phyloP scores from a whole-genome alignment of 2,329 filamentous ascomycete genomes.

The Tolypocladium cylindrosporum region DNA sequence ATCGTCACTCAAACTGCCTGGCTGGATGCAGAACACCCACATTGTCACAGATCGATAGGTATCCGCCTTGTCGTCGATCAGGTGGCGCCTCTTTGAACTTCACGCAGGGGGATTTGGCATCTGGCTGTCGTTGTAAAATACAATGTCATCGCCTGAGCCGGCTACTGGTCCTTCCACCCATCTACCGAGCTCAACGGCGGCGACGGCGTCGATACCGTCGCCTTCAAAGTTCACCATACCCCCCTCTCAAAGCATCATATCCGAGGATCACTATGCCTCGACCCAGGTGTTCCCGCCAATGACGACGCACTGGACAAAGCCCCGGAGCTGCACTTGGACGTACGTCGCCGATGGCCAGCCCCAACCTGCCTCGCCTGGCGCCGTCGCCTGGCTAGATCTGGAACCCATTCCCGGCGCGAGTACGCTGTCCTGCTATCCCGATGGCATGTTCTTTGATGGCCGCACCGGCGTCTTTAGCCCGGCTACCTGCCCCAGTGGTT shows the following conservation, averaged over 20 bases:
- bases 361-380: slow-evolving; percentile 13
- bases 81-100: background rate
- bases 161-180: background rate
- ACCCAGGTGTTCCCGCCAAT: slow-evolving; percentile 21
- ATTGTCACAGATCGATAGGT: background rate
- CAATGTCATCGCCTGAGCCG: slow-evolving; percentile 5
- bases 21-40: background rate
- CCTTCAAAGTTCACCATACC: slow-evolving; percentile 6
- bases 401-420: slow-evolving; percentile 23
- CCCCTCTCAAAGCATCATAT: background rate
- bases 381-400: slow-evolving; percentile 26
- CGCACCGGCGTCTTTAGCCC: slow-evolving; percentile 29
- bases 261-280: slow-evolving; percentile 7
- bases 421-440: slow-evolving; percentile 29
- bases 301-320: slow-evolving; percentile 26
- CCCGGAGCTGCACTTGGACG: slow-evolving; percentile 27
- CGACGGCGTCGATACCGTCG: background rate
- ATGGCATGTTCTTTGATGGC: slow-evolving; percentile 26
- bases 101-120: background rate
- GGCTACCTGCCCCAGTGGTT: slow-evolving; percentile 27
- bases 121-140: background rate
- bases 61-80: background rate
- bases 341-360: slow-evolving; percentile 19
- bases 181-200: slow-evolving; percentile 1
- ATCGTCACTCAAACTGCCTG: background rate